Conservation (phyloP, 2,329 filamentous ascomycete species). For the Colletotrichum liaoningense region DNA sequence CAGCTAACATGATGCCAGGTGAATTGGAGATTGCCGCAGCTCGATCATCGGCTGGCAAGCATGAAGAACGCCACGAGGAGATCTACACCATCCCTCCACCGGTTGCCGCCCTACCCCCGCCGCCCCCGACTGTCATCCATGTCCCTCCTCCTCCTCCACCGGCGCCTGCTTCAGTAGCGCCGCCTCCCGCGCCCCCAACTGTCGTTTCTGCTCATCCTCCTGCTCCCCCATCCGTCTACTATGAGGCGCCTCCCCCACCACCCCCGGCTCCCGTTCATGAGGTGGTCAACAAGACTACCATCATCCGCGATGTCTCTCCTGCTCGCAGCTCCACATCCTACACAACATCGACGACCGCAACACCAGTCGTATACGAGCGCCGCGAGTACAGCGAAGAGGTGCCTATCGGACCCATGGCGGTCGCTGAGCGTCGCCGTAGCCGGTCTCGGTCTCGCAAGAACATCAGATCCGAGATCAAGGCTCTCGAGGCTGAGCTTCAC, state of each 20-base stretch:
- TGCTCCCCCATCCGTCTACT: slow-evolving; percentile 45
- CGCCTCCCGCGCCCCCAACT: slow-evolving; percentile 47
- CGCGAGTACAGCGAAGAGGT: slow-evolving; percentile 49
- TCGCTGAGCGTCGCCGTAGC: slow-evolving; percentile 52
- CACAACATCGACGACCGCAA: slow-evolving; percentile 46
- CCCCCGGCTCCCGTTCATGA: slow-evolving; percentile 47
- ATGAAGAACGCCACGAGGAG: slow-evolving; percentile 62
- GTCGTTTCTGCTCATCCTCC: slow-evolving; percentile 40
- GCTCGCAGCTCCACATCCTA: slow-evolving; percentile 47
- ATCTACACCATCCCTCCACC: slow-evolving; percentile 47
- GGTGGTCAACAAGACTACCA: slow-evolving; percentile 56
- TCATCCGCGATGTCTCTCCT: slow-evolving; percentile 63
- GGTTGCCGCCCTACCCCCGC: slow-evolving; percentile 40
- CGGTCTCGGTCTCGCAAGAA: slow-evolving; percentile 64
- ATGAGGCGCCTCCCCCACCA: slow-evolving; percentile 48
- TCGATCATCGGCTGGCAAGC: slow-evolving; percentile 58
- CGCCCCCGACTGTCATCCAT: slow-evolving; percentile 40
- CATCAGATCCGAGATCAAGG: slow-evolving; percentile 78
- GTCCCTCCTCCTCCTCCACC: slow-evolving; percentile 35
- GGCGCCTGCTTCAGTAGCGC: slow-evolving; percentile 38
- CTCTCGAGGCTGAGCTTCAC: slow-evolving; percentile 72
- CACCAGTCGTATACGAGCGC: slow-evolving; percentile 54
- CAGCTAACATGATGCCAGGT: slow-evolving; percentile 42
- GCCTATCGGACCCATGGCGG: slow-evolving; percentile 53
- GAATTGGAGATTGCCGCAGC: slow-evolving; percentile 58